These are phyloP conservation scores for Ophiostoma ips DNA, from an alignment of 2,329 filamentous ascomycete species.

Conservation along the genomic window DNA sequence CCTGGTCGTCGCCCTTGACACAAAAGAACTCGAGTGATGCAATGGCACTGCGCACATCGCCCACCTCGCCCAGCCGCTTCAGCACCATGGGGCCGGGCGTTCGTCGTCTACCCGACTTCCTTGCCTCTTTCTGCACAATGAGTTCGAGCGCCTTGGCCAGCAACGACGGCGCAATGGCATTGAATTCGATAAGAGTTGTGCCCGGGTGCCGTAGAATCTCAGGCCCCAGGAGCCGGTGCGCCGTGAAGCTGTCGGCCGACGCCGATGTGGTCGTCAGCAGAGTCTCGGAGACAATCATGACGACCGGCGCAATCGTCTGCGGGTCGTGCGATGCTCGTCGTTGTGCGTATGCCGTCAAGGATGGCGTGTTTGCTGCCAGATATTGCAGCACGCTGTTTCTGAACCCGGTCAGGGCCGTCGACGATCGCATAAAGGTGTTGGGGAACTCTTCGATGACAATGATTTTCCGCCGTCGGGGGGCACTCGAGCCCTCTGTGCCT, in stretches of 20 bases:
- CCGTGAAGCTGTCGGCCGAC: conserved; percentile 81
- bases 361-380: conserved; percentile 52
- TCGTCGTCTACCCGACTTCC: conserved; percentile 57
- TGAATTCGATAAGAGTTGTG: conserved; percentile 77
- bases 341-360: conserved; percentile 33
- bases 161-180: conserved; percentile 74
- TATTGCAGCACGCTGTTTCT: conserved; percentile 62
- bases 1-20: conserved; percentile 60
- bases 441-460: conserved; percentile 75
- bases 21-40: conserved; percentile 88
- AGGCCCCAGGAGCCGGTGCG: conserved; percentile 74
- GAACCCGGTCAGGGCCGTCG: conserved; percentile 53
- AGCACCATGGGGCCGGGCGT: conserved; percentile 70
- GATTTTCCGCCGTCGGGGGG: conserved; percentile 29
- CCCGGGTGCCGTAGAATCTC: conserved; percentile 73
- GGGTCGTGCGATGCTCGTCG: conserved; percentile 15
- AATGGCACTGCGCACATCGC: conserved; percentile 85
- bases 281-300: conserved; percentile 87
- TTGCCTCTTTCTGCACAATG: conserved; percentile 72
- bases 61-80: conserved; percentile 67
- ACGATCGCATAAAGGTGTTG: conserved; percentile 55
- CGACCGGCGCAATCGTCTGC: conserved; percentile 52
- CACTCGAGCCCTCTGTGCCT: background rate
- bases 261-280: conserved; percentile 73
- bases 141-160: conserved; percentile 73